phyloP scores from a whole-genome alignment of 2,329 filamentous ascomycete species.

The Lasiodiplodia gonubiensis region DNA sequence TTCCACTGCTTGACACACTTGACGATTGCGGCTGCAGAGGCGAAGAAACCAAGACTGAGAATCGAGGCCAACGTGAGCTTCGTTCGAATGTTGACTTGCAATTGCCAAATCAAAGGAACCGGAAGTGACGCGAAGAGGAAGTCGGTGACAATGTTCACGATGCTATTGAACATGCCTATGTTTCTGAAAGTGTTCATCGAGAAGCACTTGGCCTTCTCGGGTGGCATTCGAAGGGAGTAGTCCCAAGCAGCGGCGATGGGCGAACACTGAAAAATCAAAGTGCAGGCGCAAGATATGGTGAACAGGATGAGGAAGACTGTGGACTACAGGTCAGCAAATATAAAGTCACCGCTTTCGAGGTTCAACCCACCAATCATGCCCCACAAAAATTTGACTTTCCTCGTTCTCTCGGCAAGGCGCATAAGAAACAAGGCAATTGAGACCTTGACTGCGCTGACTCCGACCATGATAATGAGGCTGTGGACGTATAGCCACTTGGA shows the following conservation, averaged over 20 bases:
- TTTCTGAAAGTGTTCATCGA: constrained; percentile 48
- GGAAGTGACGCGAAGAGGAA: constrained; percentile 54
- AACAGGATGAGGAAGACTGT: constrained; percentile 52
- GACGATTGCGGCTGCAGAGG: constrained; percentile 51
- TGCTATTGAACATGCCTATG: constrained; percentile 55
- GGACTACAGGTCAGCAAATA: background rate
- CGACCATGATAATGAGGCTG: constrained; percentile 54
- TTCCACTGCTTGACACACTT: constrained; percentile 49
- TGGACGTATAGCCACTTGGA: constrained; percentile 51
- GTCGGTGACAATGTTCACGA: constrained; percentile 56
- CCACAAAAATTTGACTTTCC: constrained; percentile 50
- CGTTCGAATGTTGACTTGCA: constrained; percentile 53
- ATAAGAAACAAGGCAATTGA: constrained; percentile 56
- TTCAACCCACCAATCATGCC: constrained; percentile 48
- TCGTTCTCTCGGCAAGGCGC: constrained; percentile 48
- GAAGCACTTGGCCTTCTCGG: constrained; percentile 50
- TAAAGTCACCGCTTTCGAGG: background rate
- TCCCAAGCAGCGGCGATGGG: constrained; percentile 56
- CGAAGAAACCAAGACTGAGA: constrained; percentile 49
- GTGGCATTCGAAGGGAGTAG: constrained; percentile 38
- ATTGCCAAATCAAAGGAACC: constrained; percentile 49
- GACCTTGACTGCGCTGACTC: constrained; percentile 54
- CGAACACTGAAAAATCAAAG: constrained; percentile 56
- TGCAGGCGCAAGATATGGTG: constrained; percentile 51
- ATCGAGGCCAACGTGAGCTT: constrained; percentile 54